Percentiles rank a stretch among this genome's conserved stretches.
These are phyloP conservation scores for Apiospora arundinis DNA, from an alignment of 2,329 filamentous ascomycete genomes.

Conservation along the genomic window DNA sequence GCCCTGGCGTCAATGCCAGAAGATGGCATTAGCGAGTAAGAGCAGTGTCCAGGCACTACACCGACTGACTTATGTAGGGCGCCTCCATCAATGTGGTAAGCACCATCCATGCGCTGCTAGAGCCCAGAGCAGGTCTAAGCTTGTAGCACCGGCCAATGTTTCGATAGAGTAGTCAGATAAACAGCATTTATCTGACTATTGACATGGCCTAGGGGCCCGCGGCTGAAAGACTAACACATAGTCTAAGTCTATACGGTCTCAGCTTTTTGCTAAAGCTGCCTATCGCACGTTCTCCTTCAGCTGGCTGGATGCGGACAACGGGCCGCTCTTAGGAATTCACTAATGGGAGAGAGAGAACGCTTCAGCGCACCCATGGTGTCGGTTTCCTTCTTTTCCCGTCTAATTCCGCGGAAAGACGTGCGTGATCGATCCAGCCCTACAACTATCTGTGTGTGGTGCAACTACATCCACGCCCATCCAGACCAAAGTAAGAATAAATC, in stretches of 20 bases:
- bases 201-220: background rate
- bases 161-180: background rate
- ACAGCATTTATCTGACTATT: background rate
- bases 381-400: background rate
- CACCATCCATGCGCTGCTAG: background rate
- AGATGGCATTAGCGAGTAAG: background rate
- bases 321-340: background rate
- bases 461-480: background rate
- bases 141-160: background rate
- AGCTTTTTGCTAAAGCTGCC: background rate
- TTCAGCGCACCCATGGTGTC: background rate
- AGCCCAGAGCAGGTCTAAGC: background rate
- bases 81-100: background rate
- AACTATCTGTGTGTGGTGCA: background rate
- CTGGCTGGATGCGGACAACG: constrained; percentile 10
- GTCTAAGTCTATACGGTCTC: constrained; percentile 7
- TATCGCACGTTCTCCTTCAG: background rate
- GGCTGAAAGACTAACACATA: constrained; percentile 6
- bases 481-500: no score
- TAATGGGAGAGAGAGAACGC: background rate
- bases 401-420: constrained; percentile 8
- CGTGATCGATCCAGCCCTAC: constrained; percentile 13
- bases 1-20: background rate
- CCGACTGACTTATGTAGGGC: background rate
- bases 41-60: background rate